Evolutionary conservation across 1,284 basidiomycete genomes (phyloP).

Genomic region (Sparassis latifolia): DNA sequence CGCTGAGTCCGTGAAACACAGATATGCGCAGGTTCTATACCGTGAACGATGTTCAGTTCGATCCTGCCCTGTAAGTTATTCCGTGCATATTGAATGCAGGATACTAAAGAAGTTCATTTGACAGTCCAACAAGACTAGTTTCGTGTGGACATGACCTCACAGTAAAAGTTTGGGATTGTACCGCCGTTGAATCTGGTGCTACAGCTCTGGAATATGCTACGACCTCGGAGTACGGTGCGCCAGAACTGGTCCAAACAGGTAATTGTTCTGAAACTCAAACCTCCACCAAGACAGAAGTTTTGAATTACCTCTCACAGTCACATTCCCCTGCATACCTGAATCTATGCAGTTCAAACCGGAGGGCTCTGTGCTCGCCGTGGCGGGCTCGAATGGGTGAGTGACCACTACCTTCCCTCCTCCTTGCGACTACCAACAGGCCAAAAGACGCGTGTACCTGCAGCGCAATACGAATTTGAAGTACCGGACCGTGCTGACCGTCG

Average conservation of each 20-base stretch:
- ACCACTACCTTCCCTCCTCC: too few relatives aligned
- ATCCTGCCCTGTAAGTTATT: conserved; percentile 16
- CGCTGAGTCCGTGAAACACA: too few relatives aligned
- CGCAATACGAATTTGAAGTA: neutral
- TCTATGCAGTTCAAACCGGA: conserved; percentile 16
- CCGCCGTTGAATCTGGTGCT: conserved; percentile 1
- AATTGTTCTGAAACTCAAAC: too few relatives aligned
- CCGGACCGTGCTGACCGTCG: neutral
- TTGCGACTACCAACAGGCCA: neutral
- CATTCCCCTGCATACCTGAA: conserved; percentile 5
- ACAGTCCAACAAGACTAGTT: conserved; percentile 14
- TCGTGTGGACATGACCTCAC: conserved; percentile 18
- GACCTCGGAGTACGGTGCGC: too few relatives aligned
- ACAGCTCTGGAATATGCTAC: neutral
- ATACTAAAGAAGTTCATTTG: neutral
- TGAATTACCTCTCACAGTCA: too few relatives aligned
- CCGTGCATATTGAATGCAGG: neutral
- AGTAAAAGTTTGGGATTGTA: conserved; percentile 17
- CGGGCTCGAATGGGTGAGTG: conserved; percentile 5
- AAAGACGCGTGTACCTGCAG: conserved; percentile 10
- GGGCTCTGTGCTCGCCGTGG: conserved; percentile 11
- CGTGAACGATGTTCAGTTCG: conserved; percentile 19
- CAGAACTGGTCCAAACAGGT: too few relatives aligned
- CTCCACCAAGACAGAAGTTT: too few relatives aligned
- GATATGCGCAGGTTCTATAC: conserved; percentile 9